Conservation (phyloP, 169 alveolate species). For the Blepharisma undulans region DNA sequence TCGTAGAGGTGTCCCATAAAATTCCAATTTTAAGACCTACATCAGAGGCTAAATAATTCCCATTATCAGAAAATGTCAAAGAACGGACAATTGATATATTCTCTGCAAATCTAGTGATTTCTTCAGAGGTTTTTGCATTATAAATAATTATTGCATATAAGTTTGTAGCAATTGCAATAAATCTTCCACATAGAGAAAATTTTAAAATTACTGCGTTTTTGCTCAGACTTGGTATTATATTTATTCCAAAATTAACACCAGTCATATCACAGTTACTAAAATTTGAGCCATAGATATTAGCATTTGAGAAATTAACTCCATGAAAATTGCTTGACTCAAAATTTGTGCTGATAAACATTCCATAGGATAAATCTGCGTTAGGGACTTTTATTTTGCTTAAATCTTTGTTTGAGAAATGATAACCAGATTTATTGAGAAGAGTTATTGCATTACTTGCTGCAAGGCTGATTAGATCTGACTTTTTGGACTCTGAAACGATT, state of each 20-base stretch:
- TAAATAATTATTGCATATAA: too few relatives aligned
- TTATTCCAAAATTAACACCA: neutral
- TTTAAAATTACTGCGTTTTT: too few relatives aligned
- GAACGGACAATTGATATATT: neutral
- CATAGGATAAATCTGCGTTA: neutral
- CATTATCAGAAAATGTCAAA: too few relatives aligned
- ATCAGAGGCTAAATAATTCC: too few relatives aligned
- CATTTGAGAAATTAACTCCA: neutral
- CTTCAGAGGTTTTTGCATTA: too few relatives aligned
- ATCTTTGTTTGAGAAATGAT: neutral
- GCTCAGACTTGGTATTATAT: too few relatives aligned
- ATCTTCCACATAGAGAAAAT: neutral
- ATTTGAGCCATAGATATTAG: neutral
- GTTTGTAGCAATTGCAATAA: too few relatives aligned
- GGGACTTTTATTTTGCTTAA: neutral
- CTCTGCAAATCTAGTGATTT: neutral
- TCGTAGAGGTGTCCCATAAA: too few relatives aligned
- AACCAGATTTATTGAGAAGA: neutral
- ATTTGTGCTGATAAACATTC: neutral
- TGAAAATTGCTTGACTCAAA: neutral
- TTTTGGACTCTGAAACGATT: neutral
- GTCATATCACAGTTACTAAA: neutral
- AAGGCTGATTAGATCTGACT: neutral
- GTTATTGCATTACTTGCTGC: constrained; percentile 10
- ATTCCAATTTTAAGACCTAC: too few relatives aligned